These are phyloP conservation scores for Hyaloperonospora arabidopsidis DNA, from an alignment of 352 stramenopile genomes.

Conservation along the genomic window DNA sequence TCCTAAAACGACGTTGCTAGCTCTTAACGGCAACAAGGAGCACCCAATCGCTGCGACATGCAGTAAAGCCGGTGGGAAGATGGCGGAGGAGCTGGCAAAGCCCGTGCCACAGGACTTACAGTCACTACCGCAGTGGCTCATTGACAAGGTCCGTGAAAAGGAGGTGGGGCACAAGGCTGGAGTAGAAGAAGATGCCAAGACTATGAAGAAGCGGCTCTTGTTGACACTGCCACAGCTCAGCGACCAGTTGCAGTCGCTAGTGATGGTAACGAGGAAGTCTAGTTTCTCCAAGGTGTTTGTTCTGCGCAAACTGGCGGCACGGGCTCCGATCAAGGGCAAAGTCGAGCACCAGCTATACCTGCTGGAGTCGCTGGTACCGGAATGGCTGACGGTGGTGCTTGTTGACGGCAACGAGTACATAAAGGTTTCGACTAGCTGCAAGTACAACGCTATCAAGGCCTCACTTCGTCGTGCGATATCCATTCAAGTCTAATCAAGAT, in stretches of 20 bases:
- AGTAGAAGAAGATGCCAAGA: conserved; percentile 35
- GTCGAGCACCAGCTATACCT: conserved; percentile 64
- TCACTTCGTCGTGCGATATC: conserved; percentile 46
- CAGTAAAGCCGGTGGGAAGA: conserved; percentile 21
- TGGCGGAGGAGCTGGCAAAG: conserved; percentile 40
- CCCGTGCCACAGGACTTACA: conserved; percentile 61
- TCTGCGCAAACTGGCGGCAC: conserved; percentile 30
- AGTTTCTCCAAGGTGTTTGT: conserved; percentile 50
- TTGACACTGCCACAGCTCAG: conserved; percentile 62
- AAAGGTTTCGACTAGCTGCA: conserved; percentile 42
- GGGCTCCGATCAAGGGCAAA: conserved; percentile 45
- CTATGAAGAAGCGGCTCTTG: conserved; percentile 38
- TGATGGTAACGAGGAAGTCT: conserved; percentile 54
- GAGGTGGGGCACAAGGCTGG: conserved; percentile 40
- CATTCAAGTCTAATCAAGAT: conserved; percentile 11
- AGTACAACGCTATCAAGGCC: conserved; percentile 65
- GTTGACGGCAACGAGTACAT: conserved; percentile 63
- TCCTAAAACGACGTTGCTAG: conserved; percentile 6
- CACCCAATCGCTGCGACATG: background rate
- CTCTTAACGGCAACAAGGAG: conserved; percentile 15
- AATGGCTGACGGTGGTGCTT: conserved; percentile 64
- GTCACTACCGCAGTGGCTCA: conserved; percentile 65
- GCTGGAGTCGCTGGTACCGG: conserved; percentile 58
- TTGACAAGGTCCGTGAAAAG: conserved; percentile 60
- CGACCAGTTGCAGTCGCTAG: conserved; percentile 68